Evolutionary conservation across 1,284 basidiomycete species (phyloP), one percentile per base, ranked within the genome.

Genomic region (Psilocybe mexicana): DNA sequence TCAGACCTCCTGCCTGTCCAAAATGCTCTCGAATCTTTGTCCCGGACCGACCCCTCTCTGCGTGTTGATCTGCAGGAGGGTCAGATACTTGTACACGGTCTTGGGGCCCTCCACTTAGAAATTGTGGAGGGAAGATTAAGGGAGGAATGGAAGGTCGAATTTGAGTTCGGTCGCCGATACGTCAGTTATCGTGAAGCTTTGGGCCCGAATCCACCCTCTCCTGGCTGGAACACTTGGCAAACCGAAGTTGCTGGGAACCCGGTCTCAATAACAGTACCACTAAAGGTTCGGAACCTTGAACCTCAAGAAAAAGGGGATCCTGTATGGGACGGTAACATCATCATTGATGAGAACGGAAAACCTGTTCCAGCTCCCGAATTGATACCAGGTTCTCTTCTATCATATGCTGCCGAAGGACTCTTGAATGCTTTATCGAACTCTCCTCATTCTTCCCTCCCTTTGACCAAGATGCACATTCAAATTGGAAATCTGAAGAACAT

Each of bases 1-100:
- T 84, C 90, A 18, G 93, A 95, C 69, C 76, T 92, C 7, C 80
- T 84, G 56, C 85, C 86, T 10, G 90, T 94, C 1, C 84, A 89
- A 68, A 82, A 87, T 50, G 93, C 93, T 3, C 76, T 96, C 23
- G 76, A 81, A 36, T 79, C 90, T 6, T 78, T 96, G 25, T 78
- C 86, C n/a, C 87, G 93, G 7, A 95, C 93, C 0, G 93, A 96
- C 66, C 93, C 93, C 11, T 93, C 90, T 1, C 82, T 94, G 30
- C 86, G 91, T 4, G 76, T 89, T 24, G 91, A 93, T 58, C 76
- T 77, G 7, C 86, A 90, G 55, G 92, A 94, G 61, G 92, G 92
- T 0, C 93, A 96, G 67, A 79, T 92, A 38, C 80, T 96, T 38
- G 80, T 94, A 1, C 90, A 93, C 63, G 93, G 93, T 3, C 83